Conservation (phyloP, 1,139 yeast genomes). For the Wickerhamomyces sp. region DNA sequence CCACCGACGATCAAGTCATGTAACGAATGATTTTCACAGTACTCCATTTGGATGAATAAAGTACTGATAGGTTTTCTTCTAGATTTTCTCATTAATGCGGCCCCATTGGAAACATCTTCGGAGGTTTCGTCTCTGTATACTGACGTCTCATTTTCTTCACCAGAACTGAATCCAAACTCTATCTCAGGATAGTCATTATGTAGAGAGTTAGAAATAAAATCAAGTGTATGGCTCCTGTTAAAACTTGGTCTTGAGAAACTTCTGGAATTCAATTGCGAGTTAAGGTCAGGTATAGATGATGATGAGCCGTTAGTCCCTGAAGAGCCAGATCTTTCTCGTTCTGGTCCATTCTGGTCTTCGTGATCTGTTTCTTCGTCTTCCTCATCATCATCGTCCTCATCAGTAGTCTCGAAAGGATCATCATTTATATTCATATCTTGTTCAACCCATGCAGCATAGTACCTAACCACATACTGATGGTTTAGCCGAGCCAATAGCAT, state of each 20-base stretch:
- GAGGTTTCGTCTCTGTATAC: conserved; percentile 17
- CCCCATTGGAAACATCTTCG: conserved; percentile 13
- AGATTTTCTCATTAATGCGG: conserved; percentile 12
- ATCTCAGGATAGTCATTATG: conserved; percentile 45
- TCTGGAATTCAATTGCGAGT: conserved; percentile 6
- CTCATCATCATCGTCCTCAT: conserved; percentile 24
- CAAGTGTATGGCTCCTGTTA: conserved; percentile 35
- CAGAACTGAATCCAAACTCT: conserved; percentile 47
- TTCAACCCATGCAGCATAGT: conserved; percentile 97
- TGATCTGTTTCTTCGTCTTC: conserved; percentile 18
- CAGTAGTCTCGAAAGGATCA: conserved; percentile 30
- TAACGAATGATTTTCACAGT: conserved; percentile 91
- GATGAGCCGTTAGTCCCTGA: no score
- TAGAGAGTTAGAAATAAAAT: conserved; percentile 64
- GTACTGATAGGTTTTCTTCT: conserved; percentile 37
- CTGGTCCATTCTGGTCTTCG: no score
- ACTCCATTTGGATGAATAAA: conserved; percentile 92
- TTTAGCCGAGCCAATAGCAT: conserved; percentile 86
- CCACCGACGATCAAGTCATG: conserved; percentile 72
- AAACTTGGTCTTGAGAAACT: conserved; percentile 19
- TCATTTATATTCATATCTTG: conserved; percentile 40
- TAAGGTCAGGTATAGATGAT: no score
- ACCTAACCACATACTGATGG: conserved; percentile 93
- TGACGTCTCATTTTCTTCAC: conserved; percentile 18
- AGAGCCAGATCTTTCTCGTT: no score